Percentiles rank a stretch among this genome's conserved stretches.
These are phyloP conservation scores for Alternaria consortialis DNA, from an alignment of 2,329 filamentous ascomycete genomes.

Conservation along the genomic window DNA sequence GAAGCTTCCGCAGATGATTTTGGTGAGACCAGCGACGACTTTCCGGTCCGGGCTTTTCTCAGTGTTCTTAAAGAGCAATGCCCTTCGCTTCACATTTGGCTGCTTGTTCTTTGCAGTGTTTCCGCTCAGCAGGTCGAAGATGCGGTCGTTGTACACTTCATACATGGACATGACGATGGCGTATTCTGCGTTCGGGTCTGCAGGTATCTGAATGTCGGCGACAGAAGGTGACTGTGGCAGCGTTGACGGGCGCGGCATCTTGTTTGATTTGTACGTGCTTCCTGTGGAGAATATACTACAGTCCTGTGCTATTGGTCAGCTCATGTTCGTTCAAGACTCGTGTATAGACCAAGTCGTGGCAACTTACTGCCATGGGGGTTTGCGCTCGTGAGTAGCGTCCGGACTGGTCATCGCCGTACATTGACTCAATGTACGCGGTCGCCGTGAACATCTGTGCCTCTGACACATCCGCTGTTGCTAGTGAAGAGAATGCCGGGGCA, in stretches of 20 bases:
- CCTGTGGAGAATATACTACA: slow-evolving; percentile 64
- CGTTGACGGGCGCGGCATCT: slow-evolving; percentile 73
- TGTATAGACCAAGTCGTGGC: slow-evolving; percentile 25
- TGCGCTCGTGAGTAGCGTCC: slow-evolving; percentile 58
- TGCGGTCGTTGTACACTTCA: slow-evolving; percentile 98
- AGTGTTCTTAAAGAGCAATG: slow-evolving; percentile 90
- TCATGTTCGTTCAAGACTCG: slow-evolving; percentile 32
- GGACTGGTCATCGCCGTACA: slow-evolving; percentile 74
- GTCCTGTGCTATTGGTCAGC: slow-evolving; percentile 58
- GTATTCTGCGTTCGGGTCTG: slow-evolving; percentile 78
- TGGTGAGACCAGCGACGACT: slow-evolving; percentile 88
- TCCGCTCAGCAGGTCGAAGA: slow-evolving; percentile 86
- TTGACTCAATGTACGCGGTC: slow-evolving; percentile 77
- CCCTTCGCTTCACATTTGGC: slow-evolving; percentile 69
- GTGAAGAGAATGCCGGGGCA: slow-evolving; percentile 73
- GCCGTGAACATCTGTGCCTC: slow-evolving; percentile 82
- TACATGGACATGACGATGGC: slow-evolving; percentile 96
- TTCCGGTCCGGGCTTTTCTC: slow-evolving; percentile 91
- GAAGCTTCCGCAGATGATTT: slow-evolving; percentile 84
- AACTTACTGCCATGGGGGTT: slow-evolving; percentile 58
- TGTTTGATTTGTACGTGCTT: slow-evolving; percentile 62
- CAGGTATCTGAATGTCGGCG: slow-evolving; percentile 71
- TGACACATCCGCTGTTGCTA: slow-evolving; percentile 79
- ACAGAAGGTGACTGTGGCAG: slow-evolving; percentile 80
- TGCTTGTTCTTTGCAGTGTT: slow-evolving; percentile 65